Evolutionary conservation across 352 stramenopile genomes (phyloP).

Genomic region (Aphanomyces stellatus): DNA sequence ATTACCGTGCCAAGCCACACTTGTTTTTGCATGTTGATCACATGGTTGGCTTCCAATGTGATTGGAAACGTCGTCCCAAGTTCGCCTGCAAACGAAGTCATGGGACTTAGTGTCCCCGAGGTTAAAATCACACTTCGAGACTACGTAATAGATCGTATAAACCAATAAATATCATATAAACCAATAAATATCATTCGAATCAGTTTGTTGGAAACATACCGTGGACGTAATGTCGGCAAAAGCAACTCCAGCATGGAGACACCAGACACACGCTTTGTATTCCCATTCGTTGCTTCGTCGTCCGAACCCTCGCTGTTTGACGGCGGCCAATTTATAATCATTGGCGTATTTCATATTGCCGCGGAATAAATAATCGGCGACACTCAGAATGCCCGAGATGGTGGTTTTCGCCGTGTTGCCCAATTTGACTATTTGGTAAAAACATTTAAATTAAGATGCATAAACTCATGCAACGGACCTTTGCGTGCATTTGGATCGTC

Average conservation of each 20-base stretch:
- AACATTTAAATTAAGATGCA: background rate
- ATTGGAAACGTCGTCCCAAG: slow-evolving; percentile 73
- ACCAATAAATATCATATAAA: background rate
- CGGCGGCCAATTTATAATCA: slow-evolving; percentile 68
- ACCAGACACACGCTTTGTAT: slow-evolving; percentile 82
- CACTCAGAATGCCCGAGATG: slow-evolving; percentile 49
- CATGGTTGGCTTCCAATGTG: slow-evolving; percentile 75
- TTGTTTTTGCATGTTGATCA: slow-evolving; percentile 82
- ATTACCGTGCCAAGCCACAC: slow-evolving; percentile 54
- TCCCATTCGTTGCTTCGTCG: slow-evolving; percentile 30
- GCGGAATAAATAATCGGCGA: slow-evolving; percentile 74
- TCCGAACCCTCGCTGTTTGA: slow-evolving; percentile 26
- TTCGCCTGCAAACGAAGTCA: slow-evolving; percentile 82
- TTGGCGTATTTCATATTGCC: slow-evolving; percentile 71
- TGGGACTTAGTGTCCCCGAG: slow-evolving; percentile 75
- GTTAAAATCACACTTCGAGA: slow-evolving; percentile 72
- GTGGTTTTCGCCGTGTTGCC: slow-evolving; percentile 46
- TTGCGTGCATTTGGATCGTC: too few relatives aligned
- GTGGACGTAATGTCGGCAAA: slow-evolving; percentile 61
- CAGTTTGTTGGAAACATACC: background rate
- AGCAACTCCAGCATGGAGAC: slow-evolving; percentile 70
- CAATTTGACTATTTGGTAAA: slow-evolving; percentile 25
- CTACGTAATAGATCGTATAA: slow-evolving; percentile 21
- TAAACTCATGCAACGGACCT: too few relatives aligned
- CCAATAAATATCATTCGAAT: background rate